Evolutionary conservation across 148 eudicot species (phyloP), one percentile per base, ranked within the genome.

Genomic region (Gaultheria prostrata): DNA sequence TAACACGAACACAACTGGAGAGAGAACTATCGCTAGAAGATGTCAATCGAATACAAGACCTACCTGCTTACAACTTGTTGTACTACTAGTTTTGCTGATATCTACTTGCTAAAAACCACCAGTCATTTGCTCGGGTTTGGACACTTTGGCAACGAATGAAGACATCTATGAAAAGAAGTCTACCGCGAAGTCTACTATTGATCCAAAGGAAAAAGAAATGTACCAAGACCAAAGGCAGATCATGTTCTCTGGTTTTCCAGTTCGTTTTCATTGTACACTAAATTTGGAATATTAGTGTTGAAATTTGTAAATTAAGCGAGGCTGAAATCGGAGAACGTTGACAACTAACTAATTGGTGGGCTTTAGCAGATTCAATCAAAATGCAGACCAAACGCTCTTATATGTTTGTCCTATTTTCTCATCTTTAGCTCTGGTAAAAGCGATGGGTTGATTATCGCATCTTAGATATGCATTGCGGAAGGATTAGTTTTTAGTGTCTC

Each of bases 51-150:
- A 92, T 97, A 85, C 85, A 87, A 15, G 97, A 97, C 86, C 86
- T 97, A 39, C 99, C 99, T 17, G 98, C 99, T 30, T 93, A 89
- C 80, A 92, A 94, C 89, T 85, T 97, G 84, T 85, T 97, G 89
- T 90, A 82, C 87, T 85, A 89, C 63, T 93, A 90, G 86, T 59
- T 73, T 86, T 51, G 57, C 53, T 43, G 70, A 18, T 35, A 70
- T 24, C 77, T 53, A 24, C 5, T 6, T 15, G 21, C 48, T 6
- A 57, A 79, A 71, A 54, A 50, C 56, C 50, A 26, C 82, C 35
- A 10, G 12, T 50, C 17, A 3, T 77, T 51, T 0, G 43, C 6
- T 45, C 6, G 9, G 54, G 24, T 74, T 74, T 73, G 77, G 26
- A 43, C 28, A 8, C 2, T 1, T n/a, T 3, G 8, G 67, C 15